These are phyloP conservation scores for Gracilaria gracilis DNA, from an alignment of 23 red algal species.

Conservation along the genomic window DNA sequence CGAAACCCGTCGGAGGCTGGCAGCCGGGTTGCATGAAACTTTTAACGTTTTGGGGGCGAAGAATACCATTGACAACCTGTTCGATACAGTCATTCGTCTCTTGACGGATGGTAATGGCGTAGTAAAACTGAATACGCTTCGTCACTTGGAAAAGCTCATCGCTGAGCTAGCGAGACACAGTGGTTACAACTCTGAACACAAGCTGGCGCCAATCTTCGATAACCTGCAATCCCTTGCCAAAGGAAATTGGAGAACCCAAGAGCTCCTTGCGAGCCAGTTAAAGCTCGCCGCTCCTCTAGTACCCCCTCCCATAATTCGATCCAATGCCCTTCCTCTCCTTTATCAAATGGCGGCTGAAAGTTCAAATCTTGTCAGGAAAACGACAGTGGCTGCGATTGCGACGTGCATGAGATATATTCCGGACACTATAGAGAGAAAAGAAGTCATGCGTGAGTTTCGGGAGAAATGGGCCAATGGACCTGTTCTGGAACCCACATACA, in stretches of 20 bases:
- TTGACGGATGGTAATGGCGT: constrained; percentile 60
- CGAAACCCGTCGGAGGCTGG: constrained; percentile 76
- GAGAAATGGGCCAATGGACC: constrained; percentile 62
- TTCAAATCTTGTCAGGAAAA: constrained; percentile 66
- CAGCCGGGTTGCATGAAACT: constrained; percentile 69
- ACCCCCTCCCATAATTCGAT: constrained; percentile 43
- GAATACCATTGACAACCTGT: constrained; percentile 46
- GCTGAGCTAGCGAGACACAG: constrained; percentile 33
- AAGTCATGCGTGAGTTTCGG: constrained; percentile 46
- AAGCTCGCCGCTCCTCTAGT: constrained; percentile 36
- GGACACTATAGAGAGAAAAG: constrained; percentile 44
- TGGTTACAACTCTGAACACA: constrained; percentile 25
- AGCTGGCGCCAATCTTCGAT: constrained; percentile 60
- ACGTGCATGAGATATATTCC: constrained; percentile 60
- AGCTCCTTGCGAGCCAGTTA: constrained; percentile 71
- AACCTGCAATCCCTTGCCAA: constrained; percentile 52
- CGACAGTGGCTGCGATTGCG: constrained; percentile 62
- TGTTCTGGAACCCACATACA: no score
- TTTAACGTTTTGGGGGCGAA: constrained; percentile 30
- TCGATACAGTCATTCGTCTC: constrained; percentile 43
- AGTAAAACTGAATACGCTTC: constrained; percentile 61
- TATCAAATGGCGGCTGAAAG: constrained; percentile 46
- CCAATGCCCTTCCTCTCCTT: constrained; percentile 68
- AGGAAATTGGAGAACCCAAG: constrained; percentile 83
- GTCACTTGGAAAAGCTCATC: constrained; percentile 48